Percentiles rank a stretch among this genome's conserved stretches.
Conservation (phyloP, 768 basidiomycete genomes). For the Tricholoma terreum region DNA sequence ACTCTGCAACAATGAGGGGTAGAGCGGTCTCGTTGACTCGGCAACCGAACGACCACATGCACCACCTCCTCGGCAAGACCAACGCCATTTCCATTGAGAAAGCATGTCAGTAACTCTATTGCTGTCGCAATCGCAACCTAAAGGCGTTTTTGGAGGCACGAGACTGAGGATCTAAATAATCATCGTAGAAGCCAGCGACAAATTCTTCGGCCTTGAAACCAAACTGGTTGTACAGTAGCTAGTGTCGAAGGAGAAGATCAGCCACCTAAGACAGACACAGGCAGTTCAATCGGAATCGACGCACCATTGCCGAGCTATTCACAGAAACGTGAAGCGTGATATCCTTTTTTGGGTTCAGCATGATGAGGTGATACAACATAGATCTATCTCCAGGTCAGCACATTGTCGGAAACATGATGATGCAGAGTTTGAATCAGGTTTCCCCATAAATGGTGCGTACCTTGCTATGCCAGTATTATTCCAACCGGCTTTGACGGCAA, state of each 20-base stretch:
- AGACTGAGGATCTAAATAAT: slow-evolving; percentile 69
- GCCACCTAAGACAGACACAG: background rate
- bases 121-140: slow-evolving; percentile 66
- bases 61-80: background rate
- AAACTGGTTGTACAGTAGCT: slow-evolving; percentile 83
- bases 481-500: slow-evolving; percentile 78
- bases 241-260: background rate
- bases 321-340: slow-evolving; percentile 82
- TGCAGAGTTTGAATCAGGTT: slow-evolving; percentile 5
- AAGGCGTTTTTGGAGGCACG: slow-evolving; percentile 80
- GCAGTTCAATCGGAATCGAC: slow-evolving; percentile 9
- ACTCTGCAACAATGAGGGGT: background rate
- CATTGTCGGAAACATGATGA: background rate
- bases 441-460: slow-evolving; percentile 31
- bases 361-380: slow-evolving; percentile 77
- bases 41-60: background rate
- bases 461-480: slow-evolving; percentile 77
- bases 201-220: slow-evolving; percentile 89
- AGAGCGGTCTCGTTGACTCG: background rate
- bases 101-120: slow-evolving; percentile 11
- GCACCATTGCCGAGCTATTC: slow-evolving; percentile 77
- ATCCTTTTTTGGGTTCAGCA: slow-evolving; percentile 68
- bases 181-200: slow-evolving; percentile 76
- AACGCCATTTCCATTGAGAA: background rate
- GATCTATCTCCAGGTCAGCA: slow-evolving; percentile 37